Evolutionary conservation across 2,329 filamentous ascomycete genomes (phyloP), one percentile per base, ranked within the genome.

Genomic region (Chrysoporthe puriensis): DNA sequence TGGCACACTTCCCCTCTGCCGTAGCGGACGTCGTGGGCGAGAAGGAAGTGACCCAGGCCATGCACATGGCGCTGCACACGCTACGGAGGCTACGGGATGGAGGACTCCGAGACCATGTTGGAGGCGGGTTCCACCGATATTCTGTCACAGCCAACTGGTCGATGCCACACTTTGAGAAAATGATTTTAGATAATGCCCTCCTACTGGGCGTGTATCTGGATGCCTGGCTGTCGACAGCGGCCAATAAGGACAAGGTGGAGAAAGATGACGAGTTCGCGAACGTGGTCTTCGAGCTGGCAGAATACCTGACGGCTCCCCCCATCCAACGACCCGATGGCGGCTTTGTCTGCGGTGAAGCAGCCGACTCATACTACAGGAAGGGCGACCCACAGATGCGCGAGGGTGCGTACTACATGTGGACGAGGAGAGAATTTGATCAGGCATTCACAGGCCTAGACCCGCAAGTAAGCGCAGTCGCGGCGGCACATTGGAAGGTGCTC

Each of bases 341-440:
- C 0, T 96, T 97, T 77, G 90, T 90, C 73, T 93, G 93, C 0
- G 94, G 93, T 57, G 95, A 98, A 79, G 93, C 96, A 69, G 94
- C 96, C 0, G 94, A 97, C 77, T 97, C 94, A 1, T 85, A 88
- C 63, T 90, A 91, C 62, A 86, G 87, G 43, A 86, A 85, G n/a
- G 88, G 89, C 1, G 93, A 96, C 73, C 86, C 84, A 4, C 91
- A 96, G 64, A 94, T 94, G 82, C 88, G 91, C 44, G 94, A 98
- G 78, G 96, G 96, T 0, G 95, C 94, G 0, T 98, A 93, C 76
- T 97, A 98, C 74, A 87, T 97, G 3, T 99, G 95, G 95, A 97
- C 94, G 0, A 82, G 91, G 63, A 91, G 93, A 63, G 94, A 98
- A 76, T 91, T 98, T 69, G 90, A 94, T 69, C 86, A 88, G 13